Conservation (phyloP, 345 rosid genomes). For the Citrus maxima region DNA sequence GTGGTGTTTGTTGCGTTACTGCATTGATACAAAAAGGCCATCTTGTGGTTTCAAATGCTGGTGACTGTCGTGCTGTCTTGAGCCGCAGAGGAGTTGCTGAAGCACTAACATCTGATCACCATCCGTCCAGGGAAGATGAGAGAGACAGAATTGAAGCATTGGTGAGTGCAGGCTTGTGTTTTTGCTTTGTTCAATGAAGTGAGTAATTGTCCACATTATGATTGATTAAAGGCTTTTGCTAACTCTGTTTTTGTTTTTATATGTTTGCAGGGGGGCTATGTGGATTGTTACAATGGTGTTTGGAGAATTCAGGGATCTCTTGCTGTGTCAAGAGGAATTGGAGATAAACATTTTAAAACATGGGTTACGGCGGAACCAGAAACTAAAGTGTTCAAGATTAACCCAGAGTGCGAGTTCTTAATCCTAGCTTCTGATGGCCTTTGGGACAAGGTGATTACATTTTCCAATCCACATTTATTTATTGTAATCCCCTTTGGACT, state of each 20-base stretch:
- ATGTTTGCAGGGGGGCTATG: conserved; percentile 67
- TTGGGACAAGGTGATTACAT: conserved; percentile 71
- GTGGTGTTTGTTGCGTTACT: conserved; percentile 85
- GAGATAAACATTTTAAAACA: conserved; percentile 61
- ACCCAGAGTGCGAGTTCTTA: conserved; percentile 67
- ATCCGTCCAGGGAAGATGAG: conserved; percentile 61
- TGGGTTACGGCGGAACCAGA: conserved; percentile 90
- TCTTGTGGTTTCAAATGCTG: conserved; percentile 66
- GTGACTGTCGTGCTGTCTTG: conserved; percentile 85
- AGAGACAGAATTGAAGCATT: conserved; percentile 51
- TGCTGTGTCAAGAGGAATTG: conserved; percentile 83
- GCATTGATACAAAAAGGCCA: conserved; percentile 56
- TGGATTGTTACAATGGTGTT: conserved; percentile 59
- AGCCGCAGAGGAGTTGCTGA: conserved; percentile 67
- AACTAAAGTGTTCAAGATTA: conserved; percentile 41
- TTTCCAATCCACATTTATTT: neutral
- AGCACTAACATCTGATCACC: conserved; percentile 81
- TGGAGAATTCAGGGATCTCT: conserved; percentile 88
- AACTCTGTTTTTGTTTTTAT: neutral
- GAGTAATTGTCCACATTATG: neutral
- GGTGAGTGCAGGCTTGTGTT: conserved; percentile 36
- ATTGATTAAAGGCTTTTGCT: neutral
- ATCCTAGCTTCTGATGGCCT: conserved; percentile 87
- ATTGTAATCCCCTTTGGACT: neutral
- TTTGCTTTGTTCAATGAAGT: neutral